Conservation (phyloP, 441 rosid species). For the Corymbia citriodora region DNA sequence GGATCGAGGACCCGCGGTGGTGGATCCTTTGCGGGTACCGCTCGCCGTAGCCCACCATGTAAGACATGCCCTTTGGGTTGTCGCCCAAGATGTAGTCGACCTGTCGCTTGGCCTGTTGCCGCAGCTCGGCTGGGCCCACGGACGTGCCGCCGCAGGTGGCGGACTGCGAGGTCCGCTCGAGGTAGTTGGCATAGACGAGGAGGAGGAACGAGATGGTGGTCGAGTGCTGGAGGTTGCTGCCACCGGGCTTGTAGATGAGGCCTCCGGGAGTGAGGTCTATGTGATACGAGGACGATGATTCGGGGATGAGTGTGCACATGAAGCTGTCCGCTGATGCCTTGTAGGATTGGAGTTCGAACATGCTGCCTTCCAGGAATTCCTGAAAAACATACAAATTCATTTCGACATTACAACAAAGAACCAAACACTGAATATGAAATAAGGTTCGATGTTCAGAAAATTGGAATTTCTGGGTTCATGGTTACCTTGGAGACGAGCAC, state of each 20-base stretch:
- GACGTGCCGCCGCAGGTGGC: slow-evolving; percentile 50
- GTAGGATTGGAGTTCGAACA: slow-evolving; percentile 61
- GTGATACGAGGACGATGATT: slow-evolving; percentile 51
- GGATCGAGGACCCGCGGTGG: slow-evolving; percentile 84
- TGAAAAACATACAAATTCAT: not conserved
- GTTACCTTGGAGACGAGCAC: slow-evolving; percentile 86
- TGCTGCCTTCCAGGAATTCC: slow-evolving; percentile 67
- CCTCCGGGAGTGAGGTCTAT: slow-evolving; percentile 79
- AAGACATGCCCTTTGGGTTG: slow-evolving; percentile 73
- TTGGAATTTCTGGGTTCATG: not conserved
- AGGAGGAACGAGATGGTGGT: slow-evolving; percentile 84
- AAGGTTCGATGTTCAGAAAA: not conserved
- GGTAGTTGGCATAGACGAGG: slow-evolving; percentile 74
- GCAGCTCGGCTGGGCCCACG: slow-evolving; percentile 51
- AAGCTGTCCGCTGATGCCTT: slow-evolving; percentile 91
- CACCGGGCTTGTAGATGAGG: slow-evolving; percentile 85
- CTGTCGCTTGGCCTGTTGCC: slow-evolving; percentile 70
- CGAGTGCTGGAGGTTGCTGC: slow-evolving; percentile 90
- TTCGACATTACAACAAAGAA: not conserved
- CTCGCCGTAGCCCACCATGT: slow-evolving; percentile 87
- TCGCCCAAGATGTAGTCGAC: slow-evolving; percentile 86
- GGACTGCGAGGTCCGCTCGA: slow-evolving; percentile 53
- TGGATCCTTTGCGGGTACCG: slow-evolving; percentile 73
- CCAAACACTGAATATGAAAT: not conserved
- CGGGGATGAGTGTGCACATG: slow-evolving; percentile 81